Base-by-base conservation (phyloP, 352 stramenopile species). In the Phytophthora podocarpi region DNA sequence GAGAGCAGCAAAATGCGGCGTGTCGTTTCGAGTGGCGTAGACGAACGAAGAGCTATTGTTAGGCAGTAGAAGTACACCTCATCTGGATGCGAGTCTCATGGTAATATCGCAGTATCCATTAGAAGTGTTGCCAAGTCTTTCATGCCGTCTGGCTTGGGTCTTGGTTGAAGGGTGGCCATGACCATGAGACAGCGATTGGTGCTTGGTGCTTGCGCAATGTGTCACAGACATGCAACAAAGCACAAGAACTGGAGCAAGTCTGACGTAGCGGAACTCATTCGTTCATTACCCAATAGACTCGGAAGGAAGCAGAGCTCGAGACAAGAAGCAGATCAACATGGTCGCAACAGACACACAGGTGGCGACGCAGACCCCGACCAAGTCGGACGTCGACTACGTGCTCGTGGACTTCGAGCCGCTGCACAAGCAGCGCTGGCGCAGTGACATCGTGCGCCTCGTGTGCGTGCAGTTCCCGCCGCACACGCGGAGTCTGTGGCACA, bases 391-490 rank as follows among this genome's bases (percentile, higher is more conserved):
- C 9, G 36, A 72, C 47, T 70, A 78, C 41, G 72, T 83, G 37
- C 68, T 70, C 2, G 73, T 86, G 23, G 65, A 81, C 31, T 67
- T 72, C 24, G 74, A 83, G 65, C 73, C 76, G 11, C 42, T 74
- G 59, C 70, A 82, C 64, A 62, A 62, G 21, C 52, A 85, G 63
- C 67, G 70, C 18, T 85, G 74, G 73, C 60, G 64, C 30, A 78
- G 52, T 28, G 51, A 71, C 10, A 66, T 31, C 26, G 49, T 82
- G 40, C 71, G 74, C 0, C 54, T 83, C 30, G 66, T 82, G 42
- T 64, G 55, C 52, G 76, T 76, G 31, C 47, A 79, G 37, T 70
- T 85, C 32, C 72, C 76, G 9, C 55, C 70, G 31, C 48, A 72
- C 34, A 74, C 66, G 20, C 72, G 42, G 15, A 74, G 72, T 26